Evolutionary conservation across 495 filamentous ascomycete genomes (phyloP), one percentile per base, ranked within the genome.

Genomic region (Penicillium atrosanguineum): DNA sequence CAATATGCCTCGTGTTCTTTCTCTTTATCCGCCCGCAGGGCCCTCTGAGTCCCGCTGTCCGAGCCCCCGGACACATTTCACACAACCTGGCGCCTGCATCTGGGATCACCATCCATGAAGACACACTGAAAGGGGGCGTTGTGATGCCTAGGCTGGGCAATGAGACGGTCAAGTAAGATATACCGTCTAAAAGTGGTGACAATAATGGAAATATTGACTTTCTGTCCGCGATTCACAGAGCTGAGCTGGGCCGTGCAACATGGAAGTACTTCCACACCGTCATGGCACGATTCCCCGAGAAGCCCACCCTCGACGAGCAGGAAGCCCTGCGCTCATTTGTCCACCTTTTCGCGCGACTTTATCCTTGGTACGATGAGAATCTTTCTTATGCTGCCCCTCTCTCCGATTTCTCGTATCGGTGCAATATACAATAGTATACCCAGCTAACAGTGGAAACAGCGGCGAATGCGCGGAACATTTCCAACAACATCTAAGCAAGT

Each of bases 241-340:
- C 89, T 45, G 90, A 96, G 73, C 79, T 96, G 16, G 92, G 92
- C 53, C 87, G 89, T 59, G 85, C 91, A 23, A 85, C 88, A 19
- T 96, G 90, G 92, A 91, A 92, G 64, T 84, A 96, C 59, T 83
- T 98, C 63, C 94, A 98, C 71, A 98, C 95, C 1, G 94, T 90
- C 68, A 90, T 97, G 81, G 87, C 90, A 34, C 86, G 91, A 49
- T 98, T 93, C 72, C 95, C 94, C 38, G 88, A 92, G 58, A 80
- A 87, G 49, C 93, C 94, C 0, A 87, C 87, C 0, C 67, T 79
- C 47, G 90, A 96, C 57, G 91, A 98, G 64, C 86, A 87, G 51
- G 79, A 87, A 38, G 90, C 95, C 3, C 77, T 98, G 37, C 83
- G 85, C 56, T 87, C 87, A 6, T 97, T 87, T 71, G 85, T 98